These are phyloP conservation scores for Aphanomyces euteiches DNA, from an alignment of 352 stramenopile species.

Conservation along the genomic window DNA sequence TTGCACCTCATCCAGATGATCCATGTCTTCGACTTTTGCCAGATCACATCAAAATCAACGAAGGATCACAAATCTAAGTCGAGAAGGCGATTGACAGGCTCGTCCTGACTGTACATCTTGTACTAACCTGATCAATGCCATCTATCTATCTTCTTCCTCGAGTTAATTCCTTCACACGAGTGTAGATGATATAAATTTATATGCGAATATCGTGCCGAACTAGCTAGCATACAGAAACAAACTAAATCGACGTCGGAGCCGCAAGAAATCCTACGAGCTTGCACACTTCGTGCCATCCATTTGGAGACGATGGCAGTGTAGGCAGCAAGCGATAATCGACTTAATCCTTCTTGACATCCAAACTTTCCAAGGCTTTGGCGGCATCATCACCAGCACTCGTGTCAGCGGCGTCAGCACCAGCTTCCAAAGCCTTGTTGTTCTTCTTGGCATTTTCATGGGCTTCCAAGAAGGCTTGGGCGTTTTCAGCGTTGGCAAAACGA, in stretches of 20 bases:
- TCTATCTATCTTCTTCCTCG: background rate
- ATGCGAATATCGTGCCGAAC: background rate
- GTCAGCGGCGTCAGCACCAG: constrained; percentile 88
- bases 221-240: background rate
- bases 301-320: too few species aligned
- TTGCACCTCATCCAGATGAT: constrained; percentile 8
- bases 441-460: constrained; percentile 91
- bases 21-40: constrained; percentile 14
- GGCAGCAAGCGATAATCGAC: background rate
- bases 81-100: background rate
- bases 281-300: background rate
- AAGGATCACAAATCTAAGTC: too few species aligned
- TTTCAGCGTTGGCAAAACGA: constrained; percentile 94
- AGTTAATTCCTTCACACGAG: too few species aligned
- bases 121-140: constrained; percentile 4
- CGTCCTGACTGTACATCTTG: constrained; percentile 6
- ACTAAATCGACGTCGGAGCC: background rate
- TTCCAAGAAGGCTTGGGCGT: constrained; percentile 96
- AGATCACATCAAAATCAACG: background rate
- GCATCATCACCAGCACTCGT: constrained; percentile 90
- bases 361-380: constrained; percentile 85
- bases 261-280: background rate
- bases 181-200: background rate
- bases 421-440: constrained; percentile 92
- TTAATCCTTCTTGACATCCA: constrained; percentile 89